Percentiles rank a stretch among this genome's conserved stretches.
Conservation (phyloP, 108 stramenopile species). For the Cyclotella kingstonii region DNA sequence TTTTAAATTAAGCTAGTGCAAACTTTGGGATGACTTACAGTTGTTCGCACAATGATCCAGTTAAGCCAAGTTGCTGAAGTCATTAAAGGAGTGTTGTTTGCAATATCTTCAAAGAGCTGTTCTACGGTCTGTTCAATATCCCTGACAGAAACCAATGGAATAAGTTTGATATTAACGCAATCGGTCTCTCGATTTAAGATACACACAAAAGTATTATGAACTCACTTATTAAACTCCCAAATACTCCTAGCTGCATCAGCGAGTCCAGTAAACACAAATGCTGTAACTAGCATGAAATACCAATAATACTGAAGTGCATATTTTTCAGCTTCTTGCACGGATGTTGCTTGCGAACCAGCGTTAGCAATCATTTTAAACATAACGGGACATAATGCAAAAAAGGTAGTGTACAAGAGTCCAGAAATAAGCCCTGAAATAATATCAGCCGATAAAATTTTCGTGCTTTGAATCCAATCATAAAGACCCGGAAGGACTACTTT, state of each 20-base stretch:
- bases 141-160: constrained; percentile 5
- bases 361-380: constrained; percentile 89
- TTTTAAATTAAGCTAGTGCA: neutral
- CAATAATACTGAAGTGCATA: constrained; percentile 80
- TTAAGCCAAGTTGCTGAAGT: constrained; percentile 79
- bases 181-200: neutral
- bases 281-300: constrained; percentile 83
- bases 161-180: too few relatives aligned
- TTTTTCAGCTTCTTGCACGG: constrained; percentile 64
- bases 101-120: constrained; percentile 49
- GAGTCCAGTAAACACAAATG: constrained; percentile 71
- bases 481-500: constrained; percentile 52
- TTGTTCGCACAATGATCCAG: constrained; percentile 81
- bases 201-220: neutral
- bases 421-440: constrained; percentile 64
- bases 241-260: constrained; percentile 56
- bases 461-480: constrained; percentile 26
- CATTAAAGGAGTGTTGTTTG: constrained; percentile 58
- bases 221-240: constrained; percentile 45
- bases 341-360: constrained; percentile 75
- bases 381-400: constrained; percentile 79
- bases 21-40: constrained; percentile 26
- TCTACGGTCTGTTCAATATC: constrained; percentile 46
- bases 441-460: constrained; percentile 36
- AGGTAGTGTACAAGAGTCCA: constrained; percentile 63